Evolutionary conservation across 1,139 yeast genomes (phyloP).

Genomic region (Geotrichum siamense): DNA sequence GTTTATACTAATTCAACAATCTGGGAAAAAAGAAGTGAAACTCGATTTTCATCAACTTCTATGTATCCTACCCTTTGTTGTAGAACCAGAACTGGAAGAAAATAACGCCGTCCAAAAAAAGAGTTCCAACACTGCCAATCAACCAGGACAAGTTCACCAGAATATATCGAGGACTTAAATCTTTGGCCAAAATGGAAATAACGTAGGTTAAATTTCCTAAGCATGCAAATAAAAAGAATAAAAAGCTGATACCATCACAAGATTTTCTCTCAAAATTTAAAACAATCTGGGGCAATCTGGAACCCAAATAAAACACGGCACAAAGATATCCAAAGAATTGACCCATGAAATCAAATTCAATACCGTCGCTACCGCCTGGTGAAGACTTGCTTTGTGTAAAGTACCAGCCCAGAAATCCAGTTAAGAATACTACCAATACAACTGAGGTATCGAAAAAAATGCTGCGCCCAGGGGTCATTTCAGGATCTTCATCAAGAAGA

Average conservation of each 20-base stretch:
- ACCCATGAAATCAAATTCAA: constrained; percentile 63
- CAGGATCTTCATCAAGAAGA: constrained; percentile 2
- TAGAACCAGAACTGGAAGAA: constrained; percentile 83
- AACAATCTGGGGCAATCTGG: constrained; percentile 82
- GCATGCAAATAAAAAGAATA: constrained; percentile 89
- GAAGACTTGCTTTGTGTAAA: constrained; percentile 39
- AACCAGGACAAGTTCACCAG: constrained; percentile 87
- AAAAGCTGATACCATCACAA: constrained; percentile 86
- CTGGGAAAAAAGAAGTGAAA: no score
- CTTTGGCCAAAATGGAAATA: constrained; percentile 65
- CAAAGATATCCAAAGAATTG: constrained; percentile 90
- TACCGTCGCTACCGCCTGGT: constrained; percentile 36
- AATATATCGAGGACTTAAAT: constrained; percentile 59
- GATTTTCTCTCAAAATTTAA: constrained; percentile 78
- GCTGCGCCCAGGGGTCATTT: constrained; percentile 9
- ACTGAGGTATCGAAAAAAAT: constrained; percentile 50
- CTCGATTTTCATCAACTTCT: no score
- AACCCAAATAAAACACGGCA: constrained; percentile 77
- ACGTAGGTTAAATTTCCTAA: constrained; percentile 88
- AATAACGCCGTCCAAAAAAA: constrained; percentile 69
- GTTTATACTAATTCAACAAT: no score
- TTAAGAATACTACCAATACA: constrained; percentile 60
- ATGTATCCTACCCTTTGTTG: constrained; percentile 38
- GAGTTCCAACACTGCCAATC: constrained; percentile 85
- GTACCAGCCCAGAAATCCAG: constrained; percentile 86